A percentile compares a stretch with the other conserved stretches of the same genome.
Conservation (phyloP, 148 eudicot genomes). For the Nyssa sinensis region DNA sequence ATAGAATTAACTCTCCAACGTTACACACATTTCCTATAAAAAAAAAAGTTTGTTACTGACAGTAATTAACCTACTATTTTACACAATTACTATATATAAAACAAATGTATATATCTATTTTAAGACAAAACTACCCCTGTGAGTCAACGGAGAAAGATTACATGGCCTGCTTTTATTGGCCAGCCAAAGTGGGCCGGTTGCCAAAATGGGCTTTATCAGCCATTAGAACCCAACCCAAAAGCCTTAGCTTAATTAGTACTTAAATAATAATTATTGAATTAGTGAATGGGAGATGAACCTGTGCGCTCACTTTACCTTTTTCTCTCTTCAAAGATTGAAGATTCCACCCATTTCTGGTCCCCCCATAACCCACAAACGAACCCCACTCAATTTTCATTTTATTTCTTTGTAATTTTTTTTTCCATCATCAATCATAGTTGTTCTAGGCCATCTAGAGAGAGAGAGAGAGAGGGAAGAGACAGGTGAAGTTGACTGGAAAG, state of each 20-base stretch:
- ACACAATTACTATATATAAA: too few relatives aligned
- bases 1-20: too few relatives aligned
- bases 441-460: too few relatives aligned
- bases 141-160: too few relatives aligned
- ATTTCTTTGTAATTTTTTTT: slow-evolving; percentile 6
- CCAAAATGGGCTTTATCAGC: not conserved
- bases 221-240: not conserved
- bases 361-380: slow-evolving; percentile 16
- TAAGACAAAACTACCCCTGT: too few relatives aligned
- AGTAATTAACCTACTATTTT: too few relatives aligned
- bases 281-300: not conserved
- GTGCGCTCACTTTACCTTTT: not conserved
- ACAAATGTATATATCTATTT: too few relatives aligned
- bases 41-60: too few relatives aligned
- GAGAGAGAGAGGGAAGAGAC: not conserved
- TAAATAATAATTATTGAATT: not conserved
- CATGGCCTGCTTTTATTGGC: not conserved
- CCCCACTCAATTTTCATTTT: slow-evolving; percentile 2
- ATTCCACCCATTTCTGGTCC: slow-evolving; percentile 19
- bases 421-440: slow-evolving; percentile 9
- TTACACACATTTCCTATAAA: too few relatives aligned
- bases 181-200: slow-evolving; percentile 7
- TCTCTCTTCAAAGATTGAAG: slow-evolving; percentile 3
- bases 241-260: not conserved
- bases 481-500: slow-evolving; percentile 18